Evolutionary conservation across 768 basidiomycete genomes (phyloP), one percentile per base, ranked within the genome.

Genomic region (Dioszegia hungarica): DNA sequence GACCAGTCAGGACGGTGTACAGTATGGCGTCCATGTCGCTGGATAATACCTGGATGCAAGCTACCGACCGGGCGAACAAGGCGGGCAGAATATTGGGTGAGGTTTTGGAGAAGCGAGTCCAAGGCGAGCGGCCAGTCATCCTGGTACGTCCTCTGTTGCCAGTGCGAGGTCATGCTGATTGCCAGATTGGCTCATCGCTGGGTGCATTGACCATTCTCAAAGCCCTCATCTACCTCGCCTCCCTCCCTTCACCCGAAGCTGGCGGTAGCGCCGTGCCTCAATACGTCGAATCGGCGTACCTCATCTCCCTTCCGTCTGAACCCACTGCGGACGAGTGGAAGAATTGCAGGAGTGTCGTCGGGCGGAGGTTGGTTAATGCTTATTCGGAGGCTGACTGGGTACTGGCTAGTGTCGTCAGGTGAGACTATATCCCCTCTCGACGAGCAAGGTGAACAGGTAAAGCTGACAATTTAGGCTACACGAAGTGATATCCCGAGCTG

Each of bases 71-170:
- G 33, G 78, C 79, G 0, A 68, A 67, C 48, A 80, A 80, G 56
- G 80, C 80, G 0, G 80, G 79, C 9, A 51, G 74, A 8, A 54
- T 81, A 2, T 72, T 81, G 5, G 79, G 79, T 0, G 77, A 79
- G 36, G 77, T 80, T 15, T 66, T 81, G n/a, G 75, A 77, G 45
- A 77, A 79, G 41, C 54, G 74, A 20, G 75, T 79, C 0, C 80
- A 80, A 55, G 80, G 80, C 5, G 73, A 78, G 51, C 66, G 80
- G 9, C 80, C 80, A 0, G 77, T 78, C 8, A 68, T 77, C 4
- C 68, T 81, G 31, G 78, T 79, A 39, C 19, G 77, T 63, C 10
- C 6, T 24, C 12, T 14, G 1, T 12, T 9, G 9, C 28, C 20
- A 29, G n/a, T 17, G 2, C 1, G 38, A 38, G n/a, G 20, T 22